Conservation (phyloP, 2,329 filamentous ascomycete genomes). For the Aspergillus candidus region DNA sequence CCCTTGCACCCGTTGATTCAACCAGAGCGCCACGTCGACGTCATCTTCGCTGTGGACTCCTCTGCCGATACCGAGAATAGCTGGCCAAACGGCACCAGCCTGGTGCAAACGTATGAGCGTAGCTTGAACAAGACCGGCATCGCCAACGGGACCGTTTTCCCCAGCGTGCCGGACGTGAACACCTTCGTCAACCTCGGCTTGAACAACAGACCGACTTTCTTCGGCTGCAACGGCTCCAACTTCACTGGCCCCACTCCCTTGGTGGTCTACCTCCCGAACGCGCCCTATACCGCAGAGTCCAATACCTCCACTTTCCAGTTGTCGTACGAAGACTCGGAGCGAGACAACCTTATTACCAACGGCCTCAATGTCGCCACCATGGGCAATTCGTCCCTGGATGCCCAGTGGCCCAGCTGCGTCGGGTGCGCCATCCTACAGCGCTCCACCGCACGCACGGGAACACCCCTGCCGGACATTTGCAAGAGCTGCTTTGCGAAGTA, state of each 20-base stretch:
- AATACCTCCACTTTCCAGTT: constrained; percentile 76
- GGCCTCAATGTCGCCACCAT: constrained; percentile 77
- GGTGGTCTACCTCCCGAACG: constrained; percentile 82
- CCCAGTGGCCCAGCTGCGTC: constrained; percentile 74
- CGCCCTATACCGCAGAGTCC: constrained; percentile 67
- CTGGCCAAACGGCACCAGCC: constrained; percentile 72
- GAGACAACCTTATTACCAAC: constrained; percentile 78
- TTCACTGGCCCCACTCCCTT: constrained; percentile 34
- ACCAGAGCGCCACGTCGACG: constrained; percentile 64
- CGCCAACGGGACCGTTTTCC: constrained; percentile 65
- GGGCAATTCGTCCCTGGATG: constrained; percentile 70
- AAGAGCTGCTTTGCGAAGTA: constrained; percentile 69
- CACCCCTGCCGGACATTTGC: constrained; percentile 65
- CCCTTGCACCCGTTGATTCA: constrained; percentile 73
- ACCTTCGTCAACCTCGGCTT: constrained; percentile 73
- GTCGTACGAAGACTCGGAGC: constrained; percentile 57
- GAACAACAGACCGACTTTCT: constrained; percentile 70
- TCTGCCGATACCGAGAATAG: constrained; percentile 63
- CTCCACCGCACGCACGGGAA: constrained; percentile 65
- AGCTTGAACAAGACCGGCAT: constrained; percentile 50
- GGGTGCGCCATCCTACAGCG: constrained; percentile 79
- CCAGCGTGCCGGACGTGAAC: constrained; percentile 64
- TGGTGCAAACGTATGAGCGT: constrained; percentile 69
- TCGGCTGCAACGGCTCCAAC: constrained; percentile 63
- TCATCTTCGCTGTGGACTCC: constrained; percentile 74